A percentile compares a stretch with the other conserved stretches of the same genome.
Evolutionary conservation across 495 filamentous ascomycete genomes (phyloP).

Genomic region (Trypethelium eluteriae): DNA sequence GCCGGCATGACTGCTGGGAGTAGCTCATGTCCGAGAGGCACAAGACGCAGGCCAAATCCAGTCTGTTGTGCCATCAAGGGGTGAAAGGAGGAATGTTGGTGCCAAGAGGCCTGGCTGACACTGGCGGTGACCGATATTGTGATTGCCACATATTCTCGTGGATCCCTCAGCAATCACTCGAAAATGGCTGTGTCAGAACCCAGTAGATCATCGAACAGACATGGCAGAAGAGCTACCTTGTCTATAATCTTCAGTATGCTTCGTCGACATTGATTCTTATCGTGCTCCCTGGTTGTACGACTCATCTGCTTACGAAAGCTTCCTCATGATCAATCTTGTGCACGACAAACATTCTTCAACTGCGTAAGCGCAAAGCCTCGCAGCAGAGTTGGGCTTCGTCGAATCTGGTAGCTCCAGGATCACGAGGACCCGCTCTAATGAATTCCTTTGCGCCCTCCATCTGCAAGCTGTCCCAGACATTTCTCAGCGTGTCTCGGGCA

Average conservation of each 20-base stretch:
- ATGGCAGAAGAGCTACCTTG: no score
- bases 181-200: no score
- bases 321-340: neutral
- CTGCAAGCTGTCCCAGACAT: neutral
- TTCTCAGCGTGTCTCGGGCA: neutral
- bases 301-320: neutral
- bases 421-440: constrained; percentile 1
- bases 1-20: neutral
- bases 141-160: no score
- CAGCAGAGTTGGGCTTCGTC: constrained; percentile 1
- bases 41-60: no score
- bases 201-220: no score
- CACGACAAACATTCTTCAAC: neutral
- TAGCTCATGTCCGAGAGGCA: neutral
- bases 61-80: no score
- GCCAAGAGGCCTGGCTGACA: no score
- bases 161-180: no score
- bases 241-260: no score
- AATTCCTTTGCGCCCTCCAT: constrained; percentile 8
- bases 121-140: no score
- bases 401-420: neutral
- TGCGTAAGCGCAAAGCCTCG: constrained; percentile 3
- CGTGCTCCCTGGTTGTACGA: neutral
- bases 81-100: no score
- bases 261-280: no score